Percentiles rank a stretch among this genome's conserved stretches.
Conservation (phyloP, 1,284 basidiomycete genomes). For the Veloboletus limbatus region DNA sequence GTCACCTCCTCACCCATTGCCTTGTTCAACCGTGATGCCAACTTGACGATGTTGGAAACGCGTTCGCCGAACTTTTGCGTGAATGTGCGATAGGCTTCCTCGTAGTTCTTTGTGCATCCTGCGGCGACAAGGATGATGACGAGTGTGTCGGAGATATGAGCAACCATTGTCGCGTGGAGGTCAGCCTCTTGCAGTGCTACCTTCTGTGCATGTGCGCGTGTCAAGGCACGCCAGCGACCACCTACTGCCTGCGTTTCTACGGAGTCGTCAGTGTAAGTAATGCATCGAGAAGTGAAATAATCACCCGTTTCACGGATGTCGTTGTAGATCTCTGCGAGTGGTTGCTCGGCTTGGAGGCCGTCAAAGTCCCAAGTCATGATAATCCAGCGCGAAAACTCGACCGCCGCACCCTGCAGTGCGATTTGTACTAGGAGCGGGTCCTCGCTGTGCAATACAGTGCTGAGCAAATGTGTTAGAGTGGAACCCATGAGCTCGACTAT, state of each 20-base stretch:
- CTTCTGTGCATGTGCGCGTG: conserved; percentile 43
- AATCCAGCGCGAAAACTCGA: conserved; percentile 44
- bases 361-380: conserved; percentile 51
- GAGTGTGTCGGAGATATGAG: conserved; percentile 40
- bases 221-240: conserved; percentile 53
- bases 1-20: conserved; percentile 52
- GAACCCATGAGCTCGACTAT: conserved; percentile 39
- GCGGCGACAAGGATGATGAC: conserved; percentile 45
- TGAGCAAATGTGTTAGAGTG: conserved; percentile 37
- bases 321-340: conserved; percentile 44
- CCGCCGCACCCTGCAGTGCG: conserved; percentile 47
- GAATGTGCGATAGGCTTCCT: conserved; percentile 23
- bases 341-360: conserved; percentile 41
- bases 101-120: conserved; percentile 36
- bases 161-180: conserved; percentile 35
- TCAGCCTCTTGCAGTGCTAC: conserved; percentile 36
- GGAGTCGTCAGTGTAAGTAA: background rate
- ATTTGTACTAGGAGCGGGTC: conserved; percentile 51
- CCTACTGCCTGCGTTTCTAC: conserved; percentile 50
- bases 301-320: conserved; percentile 45
- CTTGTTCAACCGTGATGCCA: conserved; percentile 45
- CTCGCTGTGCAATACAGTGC: conserved; percentile 35
- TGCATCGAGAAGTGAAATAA: conserved; percentile 6
- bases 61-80: conserved; percentile 39
- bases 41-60: conserved; percentile 41